These are phyloP conservation scores for Solanum hybrid DNA, from an alignment of 305 asterid species.

Conservation along the genomic window DNA sequence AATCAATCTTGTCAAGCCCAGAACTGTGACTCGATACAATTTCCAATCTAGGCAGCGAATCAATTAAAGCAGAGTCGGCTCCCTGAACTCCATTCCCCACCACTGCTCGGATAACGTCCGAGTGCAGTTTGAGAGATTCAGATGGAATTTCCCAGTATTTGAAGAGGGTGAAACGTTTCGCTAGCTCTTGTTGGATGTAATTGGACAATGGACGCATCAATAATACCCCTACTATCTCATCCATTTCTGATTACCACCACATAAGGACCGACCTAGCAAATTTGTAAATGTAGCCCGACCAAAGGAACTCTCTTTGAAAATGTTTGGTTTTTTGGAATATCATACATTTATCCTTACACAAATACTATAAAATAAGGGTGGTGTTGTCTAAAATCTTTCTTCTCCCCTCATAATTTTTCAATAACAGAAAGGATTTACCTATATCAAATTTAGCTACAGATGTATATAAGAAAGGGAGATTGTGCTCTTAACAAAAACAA, in stretches of 20 bases:
- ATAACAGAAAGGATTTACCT: background rate
- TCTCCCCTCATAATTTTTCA: background rate
- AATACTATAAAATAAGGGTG: background rate
- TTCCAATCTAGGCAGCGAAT: constrained; percentile 41
- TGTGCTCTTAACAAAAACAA: background rate
- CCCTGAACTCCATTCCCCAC: constrained; percentile 43
- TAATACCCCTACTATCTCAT: constrained; percentile 33
- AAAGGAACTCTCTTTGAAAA: background rate
- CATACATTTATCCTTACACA: background rate
- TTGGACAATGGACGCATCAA: constrained; percentile 40
- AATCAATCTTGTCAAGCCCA: constrained; percentile 53
- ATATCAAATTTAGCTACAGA: background rate
- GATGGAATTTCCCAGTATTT: constrained; percentile 43
- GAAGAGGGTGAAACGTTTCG: constrained; percentile 36
- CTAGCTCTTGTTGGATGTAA: constrained; percentile 39
- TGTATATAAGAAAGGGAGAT: background rate
- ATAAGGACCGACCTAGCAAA: background rate
- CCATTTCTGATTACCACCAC: constrained; percentile 18
- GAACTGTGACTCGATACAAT: constrained; percentile 55
- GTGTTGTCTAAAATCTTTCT: background rate
- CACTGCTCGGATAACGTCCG: constrained; percentile 35
- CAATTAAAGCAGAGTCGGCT: constrained; percentile 40
- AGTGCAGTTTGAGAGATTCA: constrained; percentile 29
- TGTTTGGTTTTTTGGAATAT: background rate
- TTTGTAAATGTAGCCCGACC: background rate